Conservation (phyloP, 2,329 filamentous ascomycete genomes). For the Phialophora tarda region DNA sequence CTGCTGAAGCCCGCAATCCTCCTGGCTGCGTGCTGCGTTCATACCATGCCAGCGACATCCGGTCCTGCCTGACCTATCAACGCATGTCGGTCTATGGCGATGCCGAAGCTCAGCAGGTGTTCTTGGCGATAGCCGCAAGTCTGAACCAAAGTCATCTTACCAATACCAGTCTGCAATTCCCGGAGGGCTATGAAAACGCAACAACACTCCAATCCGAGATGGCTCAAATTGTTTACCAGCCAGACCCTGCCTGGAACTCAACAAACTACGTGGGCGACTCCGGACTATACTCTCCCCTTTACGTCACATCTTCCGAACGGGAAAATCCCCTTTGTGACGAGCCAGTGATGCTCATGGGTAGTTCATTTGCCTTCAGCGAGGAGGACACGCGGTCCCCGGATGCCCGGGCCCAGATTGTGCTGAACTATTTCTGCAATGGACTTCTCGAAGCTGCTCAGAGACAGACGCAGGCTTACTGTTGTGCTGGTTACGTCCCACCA, state of each 20-base stretch:
- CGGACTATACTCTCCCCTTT: neutral
- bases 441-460: constrained; percentile 49
- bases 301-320: neutral
- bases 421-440: constrained; percentile 63
- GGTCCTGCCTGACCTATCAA: constrained; percentile 58
- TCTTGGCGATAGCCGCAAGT: constrained; percentile 61
- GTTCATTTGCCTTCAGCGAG: constrained; percentile 50
- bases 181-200: neutral
- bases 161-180: neutral
- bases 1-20: constrained; percentile 52
- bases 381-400: constrained; percentile 59
- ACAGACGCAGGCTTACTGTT: constrained; percentile 60
- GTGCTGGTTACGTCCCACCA: constrained; percentile 50
- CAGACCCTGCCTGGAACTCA: constrained; percentile 13
- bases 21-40: constrained; percentile 64
- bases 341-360: constrained; percentile 53
- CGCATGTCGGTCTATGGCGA: constrained; percentile 67
- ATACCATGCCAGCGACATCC: constrained; percentile 60
- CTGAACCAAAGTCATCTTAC: constrained; percentile 45
- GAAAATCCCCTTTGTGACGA: constrained; percentile 48
- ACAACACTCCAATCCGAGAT: constrained; percentile 6
- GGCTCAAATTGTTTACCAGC: constrained; percentile 7
- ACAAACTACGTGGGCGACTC: neutral
- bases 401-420: constrained; percentile 58
- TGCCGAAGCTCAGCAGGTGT: constrained; percentile 64